phyloP scores from a whole-genome alignment of 179 eudicot genomes.

The Carnegiea gigantea region DNA sequence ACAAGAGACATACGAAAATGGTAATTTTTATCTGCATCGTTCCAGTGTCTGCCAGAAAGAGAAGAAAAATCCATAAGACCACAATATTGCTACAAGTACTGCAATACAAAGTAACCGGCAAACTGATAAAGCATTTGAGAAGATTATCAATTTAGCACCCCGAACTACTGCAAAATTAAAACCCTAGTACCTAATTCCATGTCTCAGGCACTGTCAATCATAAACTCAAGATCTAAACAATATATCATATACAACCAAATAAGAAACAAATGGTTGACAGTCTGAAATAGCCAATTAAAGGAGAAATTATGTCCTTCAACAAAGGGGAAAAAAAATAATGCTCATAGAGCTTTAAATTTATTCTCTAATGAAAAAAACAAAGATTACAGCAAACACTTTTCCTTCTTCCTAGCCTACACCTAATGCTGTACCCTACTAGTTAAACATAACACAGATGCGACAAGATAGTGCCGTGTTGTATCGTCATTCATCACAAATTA shows the following conservation, averaged over 20 bases:
- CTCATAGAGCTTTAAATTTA: no score
- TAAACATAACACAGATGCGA: neutral
- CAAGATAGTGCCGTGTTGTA: neutral
- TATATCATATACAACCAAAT: neutral
- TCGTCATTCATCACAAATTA: neutral
- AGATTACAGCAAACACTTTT: neutral
- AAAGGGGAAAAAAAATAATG: neutral
- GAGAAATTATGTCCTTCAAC: neutral
- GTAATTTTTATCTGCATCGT: conserved; percentile 43
- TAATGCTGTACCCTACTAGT: neutral
- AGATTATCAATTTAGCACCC: neutral
- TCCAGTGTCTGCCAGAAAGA: conserved; percentile 53
- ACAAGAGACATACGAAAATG: conserved; percentile 51
- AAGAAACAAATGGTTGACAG: conserved; percentile 5
- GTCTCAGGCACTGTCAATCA: conserved; percentile 1
- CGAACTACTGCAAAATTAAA: neutral
- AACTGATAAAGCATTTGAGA: neutral
- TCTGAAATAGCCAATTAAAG: neutral
- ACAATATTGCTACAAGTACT: neutral
- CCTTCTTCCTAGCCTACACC: neutral
- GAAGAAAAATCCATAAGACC: conserved; percentile 16
- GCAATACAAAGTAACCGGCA: neutral
- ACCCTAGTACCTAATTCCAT: neutral
- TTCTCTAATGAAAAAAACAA: neutral
- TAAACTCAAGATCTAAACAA: neutral